A percentile compares a stretch with the other conserved stretches of the same genome.
Conservation (phyloP, 306 rosid species). For the Glycine tomentella region DNA sequence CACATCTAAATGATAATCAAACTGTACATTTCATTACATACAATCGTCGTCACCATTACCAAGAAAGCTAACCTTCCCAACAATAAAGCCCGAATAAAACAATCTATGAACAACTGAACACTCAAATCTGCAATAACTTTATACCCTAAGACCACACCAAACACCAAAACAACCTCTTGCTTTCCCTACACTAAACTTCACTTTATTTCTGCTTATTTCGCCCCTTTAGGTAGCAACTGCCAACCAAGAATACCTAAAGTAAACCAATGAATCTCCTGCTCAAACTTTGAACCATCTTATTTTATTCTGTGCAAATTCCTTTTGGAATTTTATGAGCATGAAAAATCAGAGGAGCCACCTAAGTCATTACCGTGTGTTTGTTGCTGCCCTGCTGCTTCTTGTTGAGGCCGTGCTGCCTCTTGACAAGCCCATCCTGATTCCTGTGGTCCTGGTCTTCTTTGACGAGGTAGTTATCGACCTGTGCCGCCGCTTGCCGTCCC, state of each 20-base stretch:
- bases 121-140: constrained; percentile 40
- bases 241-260: constrained; percentile 42
- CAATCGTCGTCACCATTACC: not conserved
- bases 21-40: constrained; percentile 67
- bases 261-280: constrained; percentile 24
- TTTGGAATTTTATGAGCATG: constrained; percentile 13
- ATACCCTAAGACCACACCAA: constrained; percentile 44
- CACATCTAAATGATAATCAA: constrained; percentile 32
- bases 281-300: constrained; percentile 28
- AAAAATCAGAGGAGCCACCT: constrained; percentile 32
- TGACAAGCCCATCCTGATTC: constrained; percentile 51
- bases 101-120: constrained; percentile 42
- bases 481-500: constrained; percentile 89
- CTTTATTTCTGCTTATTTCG: constrained; percentile 27
- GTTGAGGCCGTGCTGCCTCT: constrained; percentile 62
- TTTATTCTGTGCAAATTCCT: constrained; percentile 37
- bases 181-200: constrained; percentile 24
- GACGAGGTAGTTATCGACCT: constrained; percentile 70
- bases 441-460: constrained; percentile 53
- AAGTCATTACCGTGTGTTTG: constrained; percentile 76
- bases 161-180: constrained; percentile 24
- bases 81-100: constrained; percentile 1
- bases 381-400: constrained; percentile 59
- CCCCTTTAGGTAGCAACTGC: constrained; percentile 32
- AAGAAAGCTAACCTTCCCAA: constrained; percentile 40